Evolutionary conservation across 2,329 filamentous ascomycete species (phyloP), one percentile per base, ranked within the genome.

Genomic region (Calonectria montana): DNA sequence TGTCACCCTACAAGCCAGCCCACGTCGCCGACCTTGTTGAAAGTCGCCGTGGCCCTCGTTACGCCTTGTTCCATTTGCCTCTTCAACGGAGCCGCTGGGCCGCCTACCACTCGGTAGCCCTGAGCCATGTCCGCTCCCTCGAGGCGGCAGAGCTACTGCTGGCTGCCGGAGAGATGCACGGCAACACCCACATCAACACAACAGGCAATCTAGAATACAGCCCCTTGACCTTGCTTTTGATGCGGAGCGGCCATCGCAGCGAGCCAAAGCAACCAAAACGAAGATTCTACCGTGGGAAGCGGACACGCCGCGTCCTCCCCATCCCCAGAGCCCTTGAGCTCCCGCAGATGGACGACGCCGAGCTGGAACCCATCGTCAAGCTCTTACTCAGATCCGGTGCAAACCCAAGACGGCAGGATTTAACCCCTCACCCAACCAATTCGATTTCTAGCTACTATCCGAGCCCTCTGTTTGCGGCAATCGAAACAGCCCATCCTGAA

Each of bases 61-160:
- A 16, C 4, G 13, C 18, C 3, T 18, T 18, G 23, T 2, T 2
- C 47, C 5, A 3, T 23, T 15, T 3, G 29, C 13, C 25, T 7
- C 5, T 1, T 18, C 23, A 50, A 5, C 25, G 13, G 18, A 23
- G 47, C 7, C 15, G 5, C 23, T 50, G 47, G 47, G 47, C 47
- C 9, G 47, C 25, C 15, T 13, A 18, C 47, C 68, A 73, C 39
- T 37, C 57, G 9, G 41, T 62, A n/a, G 65, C 43, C n/a, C 31
- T 71, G 2, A 66, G 65, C 37, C 47, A 71, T 18, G 53, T 63
- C n/a, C 68, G 29, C 12, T 57, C 65, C 13, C n/a, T 43, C 21
- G 18, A 62, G 39, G 68, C 71, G 13, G 61, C 65, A 21, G 2
- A 63, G 61, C 10, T 69, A 2, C 25, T 73, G n/a, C n/a, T 71